Conservation (phyloP, 2,329 filamentous ascomycete species). For the Xylariaceae sp. region DNA sequence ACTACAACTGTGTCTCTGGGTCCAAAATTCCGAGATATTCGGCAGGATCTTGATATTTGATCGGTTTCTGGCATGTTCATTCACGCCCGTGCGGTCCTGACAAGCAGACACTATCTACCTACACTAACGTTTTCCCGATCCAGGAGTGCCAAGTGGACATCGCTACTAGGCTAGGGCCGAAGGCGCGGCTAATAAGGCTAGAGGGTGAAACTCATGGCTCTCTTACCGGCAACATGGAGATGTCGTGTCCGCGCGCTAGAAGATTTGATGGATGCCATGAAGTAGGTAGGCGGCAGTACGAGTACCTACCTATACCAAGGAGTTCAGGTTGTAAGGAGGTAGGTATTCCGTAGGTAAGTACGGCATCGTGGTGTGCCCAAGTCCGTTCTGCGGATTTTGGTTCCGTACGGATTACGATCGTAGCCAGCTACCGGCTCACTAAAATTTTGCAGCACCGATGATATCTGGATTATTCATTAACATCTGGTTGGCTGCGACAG, state of each 20-base stretch:
- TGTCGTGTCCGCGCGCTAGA: constrained; percentile 14
- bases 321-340: too few species aligned
- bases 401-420: too few species aligned
- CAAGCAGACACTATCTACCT: constrained; percentile 1
- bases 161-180: constrained; percentile 9
- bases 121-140: too few species aligned
- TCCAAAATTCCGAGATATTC: constrained; percentile 11
- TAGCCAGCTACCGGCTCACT: neutral
- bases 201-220: constrained; percentile 15
- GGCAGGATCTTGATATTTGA: neutral
- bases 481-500: neutral
- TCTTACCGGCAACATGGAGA: constrained; percentile 10
- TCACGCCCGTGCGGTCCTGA: constrained; percentile 12
- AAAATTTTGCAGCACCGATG: neutral
- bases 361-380: neutral
- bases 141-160: constrained; percentile 4
- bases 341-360: neutral
- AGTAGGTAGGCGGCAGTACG: neutral
- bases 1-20: constrained; percentile 2
- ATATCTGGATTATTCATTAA: neutral
- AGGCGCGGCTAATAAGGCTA: constrained; percentile 10
- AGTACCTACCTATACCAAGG: too few species aligned
- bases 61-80: neutral
- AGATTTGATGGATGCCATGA: constrained; percentile 10
- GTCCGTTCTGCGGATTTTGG: too few species aligned